Evolutionary conservation across 2,329 filamentous ascomycete species (phyloP), one percentile per base, ranked within the genome.

Genomic region (Botryotinia globosa): DNA sequence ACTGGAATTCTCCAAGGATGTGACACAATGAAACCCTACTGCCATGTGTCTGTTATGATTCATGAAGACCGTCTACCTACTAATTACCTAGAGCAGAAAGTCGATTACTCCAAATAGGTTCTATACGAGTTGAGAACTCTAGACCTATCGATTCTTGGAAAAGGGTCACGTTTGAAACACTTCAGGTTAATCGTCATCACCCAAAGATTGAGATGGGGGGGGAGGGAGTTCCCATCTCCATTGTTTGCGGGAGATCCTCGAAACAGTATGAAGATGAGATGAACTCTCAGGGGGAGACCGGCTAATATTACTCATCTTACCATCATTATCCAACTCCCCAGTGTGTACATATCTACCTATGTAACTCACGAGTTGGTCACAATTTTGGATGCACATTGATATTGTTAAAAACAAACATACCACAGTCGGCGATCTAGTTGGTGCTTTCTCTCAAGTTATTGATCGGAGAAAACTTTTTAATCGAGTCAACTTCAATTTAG

Each of bases 371-470:
- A 39, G 29, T 51, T 51, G 63, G 29, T 37, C 44, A n/a, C 42
- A 18, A 20, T 20, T 44, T 44, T 63, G n/a, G 16, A 44, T 25
- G 22, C 63, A 51, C 32, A 51, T n/a, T 66, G 32, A n/a, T n/a
- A 51, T 51, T 32, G 32, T 44, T 22, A 44, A n/a, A 39, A 51
- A 25, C 44, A 29, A 66, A 51, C 14, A 22, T 34, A 34, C 14
- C 64, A 54, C 34, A 14, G 34, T 42, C 45, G 34, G 45, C 45
- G 64, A 67, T 67, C 64, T 67, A 67, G 32, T 32, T 67, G 34
- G 45, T 42, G n/a, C 10, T 42, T 29, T 37, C 45, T 42, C 34
- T 54, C 32, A 8, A 8, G 20, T 18, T 29, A 54, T 22, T 39
- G 34, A 29, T 39, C 18, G 25, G 25, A 39, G 14, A 22, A 29